Evolutionary conservation across 179 eudicot genomes (phyloP), one percentile per base, ranked within the genome.

Genomic region (Pouteria campechiana): DNA sequence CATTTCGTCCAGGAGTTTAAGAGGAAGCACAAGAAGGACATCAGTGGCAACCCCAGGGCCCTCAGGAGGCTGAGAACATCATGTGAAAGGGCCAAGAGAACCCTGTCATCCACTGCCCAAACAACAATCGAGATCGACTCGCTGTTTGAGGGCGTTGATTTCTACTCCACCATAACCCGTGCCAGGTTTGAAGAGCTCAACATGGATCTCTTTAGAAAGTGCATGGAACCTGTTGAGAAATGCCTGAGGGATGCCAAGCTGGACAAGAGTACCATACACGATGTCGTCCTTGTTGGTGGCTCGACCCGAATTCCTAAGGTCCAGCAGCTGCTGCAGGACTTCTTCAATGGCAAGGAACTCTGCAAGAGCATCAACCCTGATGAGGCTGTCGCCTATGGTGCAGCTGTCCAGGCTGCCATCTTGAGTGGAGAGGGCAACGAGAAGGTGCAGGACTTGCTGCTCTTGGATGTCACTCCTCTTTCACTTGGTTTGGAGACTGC

Each of bases 361-460:
- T 66, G 67, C 42, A 66, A 66, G 54, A 66, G 67, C 41, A 66
- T 66, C 17, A 60, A 66, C 38, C 63, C 72, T 0, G 72, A 67
- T 10, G 68, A 67, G 63, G 72, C 72, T 0, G 68, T 66, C 3
- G 72, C 72, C 7, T 67, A 67, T 56, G 61, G 70, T 11, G 70
- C 70, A 0, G 65, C 70, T 0, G 70, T 63, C 2, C 52, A 58
- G 12, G 70, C 70, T 1, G 70, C 70, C 22, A 64, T 58, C 25
- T 30, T 64, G 34, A 52, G 50, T 3, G 64, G 64, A 4, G 70
- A 52, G 22, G 65, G 65, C 9, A 43, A 64, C 17, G 56, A 64
- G 48, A 64, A 64, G 52, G 70, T 64, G 5, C 65, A 64, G 28
- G 70, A 52, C 44, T 30, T 61, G 30, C 39, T 61, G 17, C 43